Percentiles rank a stretch among this genome's conserved stretches.
Evolutionary conservation across 1,284 basidiomycete genomes (phyloP).

Genomic region (Marasmius tenuissimus): DNA sequence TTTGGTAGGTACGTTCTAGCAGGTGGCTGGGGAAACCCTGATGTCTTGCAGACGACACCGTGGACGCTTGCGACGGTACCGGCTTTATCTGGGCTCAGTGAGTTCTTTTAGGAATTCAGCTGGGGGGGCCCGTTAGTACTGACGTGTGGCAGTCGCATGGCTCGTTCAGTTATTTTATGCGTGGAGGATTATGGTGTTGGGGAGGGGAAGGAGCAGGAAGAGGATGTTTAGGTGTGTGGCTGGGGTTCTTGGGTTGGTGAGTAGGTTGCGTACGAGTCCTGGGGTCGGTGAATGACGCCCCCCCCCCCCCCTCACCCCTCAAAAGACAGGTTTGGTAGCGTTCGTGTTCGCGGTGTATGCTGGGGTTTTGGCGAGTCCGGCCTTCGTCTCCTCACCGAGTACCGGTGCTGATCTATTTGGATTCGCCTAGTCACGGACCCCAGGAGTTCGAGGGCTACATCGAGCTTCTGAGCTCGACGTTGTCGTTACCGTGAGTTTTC

Average conservation of each 20-base stretch:
- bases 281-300: too few species aligned
- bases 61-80: neutral
- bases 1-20: neutral
- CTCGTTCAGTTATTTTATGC: neutral
- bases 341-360: neutral
- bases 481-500: neutral
- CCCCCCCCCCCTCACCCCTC: too few species aligned
- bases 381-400: too few species aligned
- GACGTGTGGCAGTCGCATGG: neutral
- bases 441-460: too few species aligned
- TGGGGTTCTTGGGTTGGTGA: too few species aligned
- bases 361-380: neutral
- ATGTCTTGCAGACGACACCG: neutral
- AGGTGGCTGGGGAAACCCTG: neutral
- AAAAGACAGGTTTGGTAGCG: neutral
- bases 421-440: neutral
- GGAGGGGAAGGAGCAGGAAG: neutral
- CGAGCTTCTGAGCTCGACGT: neutral
- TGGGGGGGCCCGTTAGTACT: neutral
- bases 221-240: too few species aligned
- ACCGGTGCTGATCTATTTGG: neutral
- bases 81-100: neutral
- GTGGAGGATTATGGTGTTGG: neutral
- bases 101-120: too few species aligned
- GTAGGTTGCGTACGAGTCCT: too few species aligned